Conservation (phyloP, 2,329 filamentous ascomycete species). For the Geosmithia morbida region DNA sequence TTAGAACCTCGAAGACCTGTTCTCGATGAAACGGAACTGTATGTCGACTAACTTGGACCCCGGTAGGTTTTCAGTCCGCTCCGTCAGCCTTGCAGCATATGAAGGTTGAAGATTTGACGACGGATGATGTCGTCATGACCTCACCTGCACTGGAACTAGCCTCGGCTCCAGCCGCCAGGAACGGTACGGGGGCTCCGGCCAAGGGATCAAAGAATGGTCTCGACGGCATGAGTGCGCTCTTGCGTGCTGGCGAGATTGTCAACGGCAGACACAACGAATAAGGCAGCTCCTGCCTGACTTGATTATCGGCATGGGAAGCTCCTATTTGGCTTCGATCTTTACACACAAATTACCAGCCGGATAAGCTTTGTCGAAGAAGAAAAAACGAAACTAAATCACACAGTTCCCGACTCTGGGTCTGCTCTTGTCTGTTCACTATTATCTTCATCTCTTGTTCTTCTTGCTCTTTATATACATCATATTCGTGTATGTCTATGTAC, state of each 20-base stretch:
- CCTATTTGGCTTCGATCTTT: not conserved
- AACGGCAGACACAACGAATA: constrained; percentile 20
- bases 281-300: not conserved
- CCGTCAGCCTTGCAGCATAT: constrained; percentile 15
- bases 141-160: constrained; percentile 3
- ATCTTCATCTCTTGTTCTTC: not conserved
- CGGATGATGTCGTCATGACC: constrained; percentile 18
- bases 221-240: constrained; percentile 44
- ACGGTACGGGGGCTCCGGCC: constrained; percentile 3
- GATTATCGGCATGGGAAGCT: not conserved
- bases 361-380: too few relatives aligned
- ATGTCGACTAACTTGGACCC: constrained; percentile 13
- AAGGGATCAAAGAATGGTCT: constrained; percentile 16
- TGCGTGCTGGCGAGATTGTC: constrained; percentile 45
- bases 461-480: not conserved
- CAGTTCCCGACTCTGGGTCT: too few relatives aligned
- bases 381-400: too few relatives aligned
- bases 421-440: too few relatives aligned
- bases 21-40: not conserved
- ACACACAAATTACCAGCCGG: too few relatives aligned
- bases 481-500: not conserved
- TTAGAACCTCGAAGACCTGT: constrained; percentile 2
- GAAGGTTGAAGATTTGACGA: constrained; percentile 13
- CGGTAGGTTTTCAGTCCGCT: constrained; percentile 17
- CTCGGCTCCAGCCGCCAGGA: constrained; percentile 9